Evolutionary conservation across 345 rosid species (phyloP).

Genomic region (Ceriops zippeliana): DNA sequence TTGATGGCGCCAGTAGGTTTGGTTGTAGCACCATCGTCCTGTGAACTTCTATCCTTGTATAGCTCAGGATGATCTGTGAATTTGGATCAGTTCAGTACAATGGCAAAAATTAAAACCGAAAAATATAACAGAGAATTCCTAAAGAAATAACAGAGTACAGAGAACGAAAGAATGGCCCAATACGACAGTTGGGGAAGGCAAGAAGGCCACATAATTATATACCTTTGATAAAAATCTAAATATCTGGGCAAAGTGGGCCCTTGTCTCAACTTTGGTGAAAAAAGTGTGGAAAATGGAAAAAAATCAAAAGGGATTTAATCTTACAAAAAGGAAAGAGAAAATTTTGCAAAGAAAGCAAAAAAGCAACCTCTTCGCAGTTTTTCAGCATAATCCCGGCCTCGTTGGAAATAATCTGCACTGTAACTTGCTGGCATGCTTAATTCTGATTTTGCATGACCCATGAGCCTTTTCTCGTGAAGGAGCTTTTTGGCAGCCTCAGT

Average conservation of each 20-base stretch:
- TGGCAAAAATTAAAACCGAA: too few relatives aligned
- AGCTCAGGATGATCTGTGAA: constrained; percentile 88
- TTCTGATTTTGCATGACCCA: constrained; percentile 68
- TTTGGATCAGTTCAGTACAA: not conserved
- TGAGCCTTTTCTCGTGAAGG: constrained; percentile 82
- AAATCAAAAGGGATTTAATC: not conserved
- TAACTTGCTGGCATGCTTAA: constrained; percentile 83
- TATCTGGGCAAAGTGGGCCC: not conserved
- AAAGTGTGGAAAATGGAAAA: not conserved
- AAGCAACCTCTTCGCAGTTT: constrained; percentile 84
- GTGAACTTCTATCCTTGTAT: constrained; percentile 61
- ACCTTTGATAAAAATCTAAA: not conserved
- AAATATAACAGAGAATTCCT: not conserved
- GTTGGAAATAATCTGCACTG: constrained; percentile 95
- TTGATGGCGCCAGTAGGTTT: constrained; percentile 42
- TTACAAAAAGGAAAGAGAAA: not conserved
- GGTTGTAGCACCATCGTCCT: constrained; percentile 50
- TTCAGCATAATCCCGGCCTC: constrained; percentile 88
- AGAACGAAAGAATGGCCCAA: not conserved
- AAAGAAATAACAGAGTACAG: not conserved
- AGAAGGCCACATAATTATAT: not conserved
- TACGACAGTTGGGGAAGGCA: not conserved
- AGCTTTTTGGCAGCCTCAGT: constrained; percentile 99
- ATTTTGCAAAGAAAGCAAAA: not conserved
- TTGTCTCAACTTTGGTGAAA: too few relatives aligned